phyloP scores from a whole-genome alignment of 345 rosid genomes.

The Brassica nigra region DNA sequence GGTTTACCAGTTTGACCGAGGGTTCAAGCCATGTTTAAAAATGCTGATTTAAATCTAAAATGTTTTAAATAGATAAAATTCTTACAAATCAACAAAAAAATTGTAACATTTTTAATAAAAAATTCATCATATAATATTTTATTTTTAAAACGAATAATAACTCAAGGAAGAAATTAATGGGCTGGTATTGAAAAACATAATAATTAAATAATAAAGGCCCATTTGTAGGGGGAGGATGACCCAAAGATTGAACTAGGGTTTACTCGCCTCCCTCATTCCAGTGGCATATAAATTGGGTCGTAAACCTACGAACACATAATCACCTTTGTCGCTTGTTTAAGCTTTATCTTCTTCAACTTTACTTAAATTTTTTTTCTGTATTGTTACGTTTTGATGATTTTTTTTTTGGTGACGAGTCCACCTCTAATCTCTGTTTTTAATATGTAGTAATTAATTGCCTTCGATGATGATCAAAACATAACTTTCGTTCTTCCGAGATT shows the following conservation, averaged over 20 bases:
- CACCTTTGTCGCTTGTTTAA: neutral
- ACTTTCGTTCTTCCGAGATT: conserved; percentile 45
- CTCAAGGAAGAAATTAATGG: neutral
- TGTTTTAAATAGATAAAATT: too few species aligned
- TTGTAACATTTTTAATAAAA: too few species aligned
- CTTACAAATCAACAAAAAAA: too few species aligned
- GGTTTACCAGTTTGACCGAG: too few species aligned
- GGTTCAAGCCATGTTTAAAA: too few species aligned
- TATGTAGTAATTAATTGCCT: conserved; percentile 18
- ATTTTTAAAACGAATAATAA: neutral
- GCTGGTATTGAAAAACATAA: neutral
- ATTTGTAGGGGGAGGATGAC: neutral
- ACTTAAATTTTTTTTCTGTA: neutral
- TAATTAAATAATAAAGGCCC: neutral
- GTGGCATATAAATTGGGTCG: neutral
- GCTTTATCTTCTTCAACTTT: neutral
- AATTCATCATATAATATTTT: too few species aligned
- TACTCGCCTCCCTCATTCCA: conserved; percentile 7
- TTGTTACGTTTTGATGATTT: neutral
- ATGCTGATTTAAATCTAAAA: too few species aligned
- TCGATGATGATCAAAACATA: conserved; percentile 42
- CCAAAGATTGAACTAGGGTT: conserved; percentile 29
- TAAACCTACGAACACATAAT: neutral
- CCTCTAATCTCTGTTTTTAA: neutral
- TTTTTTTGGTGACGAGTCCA: neutral